Conservation (phyloP, 2,329 filamentous ascomycete species). For the Lasiodiplodia sp. region DNA sequence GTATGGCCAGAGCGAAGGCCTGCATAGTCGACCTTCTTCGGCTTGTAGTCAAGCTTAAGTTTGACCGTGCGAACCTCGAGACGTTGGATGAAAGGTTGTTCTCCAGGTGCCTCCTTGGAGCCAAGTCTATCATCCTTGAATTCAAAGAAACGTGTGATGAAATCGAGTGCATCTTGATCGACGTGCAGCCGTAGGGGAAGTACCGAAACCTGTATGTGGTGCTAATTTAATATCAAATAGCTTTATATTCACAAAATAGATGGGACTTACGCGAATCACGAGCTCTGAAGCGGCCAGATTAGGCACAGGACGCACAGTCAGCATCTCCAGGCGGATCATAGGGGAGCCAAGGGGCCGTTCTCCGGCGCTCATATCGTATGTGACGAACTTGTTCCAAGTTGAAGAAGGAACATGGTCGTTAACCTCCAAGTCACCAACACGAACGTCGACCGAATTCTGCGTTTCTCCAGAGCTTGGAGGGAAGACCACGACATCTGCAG, state of each 20-base stretch:
- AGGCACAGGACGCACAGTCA: conserved; percentile 85
- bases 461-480: conserved; percentile 80
- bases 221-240: conserved; percentile 28
- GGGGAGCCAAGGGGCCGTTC: conserved; percentile 83
- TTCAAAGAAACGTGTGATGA: conserved; percentile 96
- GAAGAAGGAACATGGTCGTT: conserved; percentile 95
- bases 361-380: conserved; percentile 88
- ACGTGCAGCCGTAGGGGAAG: conserved; percentile 90
- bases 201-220: conserved; percentile 62
- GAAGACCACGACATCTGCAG: conserved; percentile 82
- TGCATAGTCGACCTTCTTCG: conserved; percentile 95
- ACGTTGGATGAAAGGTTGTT: conserved; percentile 84
- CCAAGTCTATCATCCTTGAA: conserved; percentile 83
- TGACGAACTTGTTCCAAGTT: conserved; percentile 98
- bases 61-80: conserved; percentile 85
- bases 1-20: conserved; percentile 92
- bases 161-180: conserved; percentile 96
- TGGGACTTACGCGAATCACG: conserved; percentile 69
- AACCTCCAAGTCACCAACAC: conserved; percentile 83
- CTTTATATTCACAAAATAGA: neutral
- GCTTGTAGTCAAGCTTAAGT: conserved; percentile 94
- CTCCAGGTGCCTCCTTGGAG: conserved; percentile 54
- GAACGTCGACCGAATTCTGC: conserved; percentile 84
- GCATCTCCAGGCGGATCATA: conserved; percentile 88
- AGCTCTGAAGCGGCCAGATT: conserved; percentile 89